Conservation (phyloP, 345 rosid genomes). For the Populus simonii region DNA sequence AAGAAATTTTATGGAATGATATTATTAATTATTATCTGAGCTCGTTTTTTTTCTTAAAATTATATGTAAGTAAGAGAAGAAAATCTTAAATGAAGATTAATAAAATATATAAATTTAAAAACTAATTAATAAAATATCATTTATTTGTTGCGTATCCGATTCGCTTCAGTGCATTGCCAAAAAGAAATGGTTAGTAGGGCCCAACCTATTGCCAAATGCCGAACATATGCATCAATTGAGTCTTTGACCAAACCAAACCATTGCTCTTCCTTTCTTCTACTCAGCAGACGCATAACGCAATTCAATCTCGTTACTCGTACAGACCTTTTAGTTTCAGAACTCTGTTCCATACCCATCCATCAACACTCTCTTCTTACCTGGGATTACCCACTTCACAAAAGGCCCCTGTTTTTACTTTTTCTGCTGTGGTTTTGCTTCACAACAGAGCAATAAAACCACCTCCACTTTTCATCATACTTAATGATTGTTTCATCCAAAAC, state of each 20-base stretch:
- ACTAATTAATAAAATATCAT: too few species aligned
- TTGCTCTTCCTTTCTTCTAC: not conserved
- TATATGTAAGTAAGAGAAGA: not conserved
- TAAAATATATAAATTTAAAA: too few species aligned
- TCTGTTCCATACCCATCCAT: not conserved
- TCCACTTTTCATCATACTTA: not conserved
- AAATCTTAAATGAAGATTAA: not conserved
- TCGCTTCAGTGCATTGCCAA: not conserved
- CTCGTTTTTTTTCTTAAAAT: too few species aligned
- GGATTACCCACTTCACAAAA: not conserved
- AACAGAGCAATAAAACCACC: conserved; percentile 1
- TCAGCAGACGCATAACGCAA: not conserved
- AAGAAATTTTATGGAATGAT: too few species aligned
- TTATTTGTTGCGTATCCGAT: not conserved
- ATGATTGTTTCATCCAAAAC: not conserved
- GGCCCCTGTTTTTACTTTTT: not conserved
- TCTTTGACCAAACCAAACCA: not conserved
- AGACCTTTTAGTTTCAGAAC: not conserved
- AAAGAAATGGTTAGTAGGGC: not conserved
- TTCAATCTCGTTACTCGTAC: not conserved
- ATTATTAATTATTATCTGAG: too few species aligned
- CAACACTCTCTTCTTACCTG: not conserved
- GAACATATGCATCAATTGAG: conserved; percentile 3
- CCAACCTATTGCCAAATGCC: not conserved
- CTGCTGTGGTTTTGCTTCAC: not conserved